Evolutionary conservation across 352 stramenopile species (phyloP).

Genomic region (Halophytophthora polymorphica): DNA sequence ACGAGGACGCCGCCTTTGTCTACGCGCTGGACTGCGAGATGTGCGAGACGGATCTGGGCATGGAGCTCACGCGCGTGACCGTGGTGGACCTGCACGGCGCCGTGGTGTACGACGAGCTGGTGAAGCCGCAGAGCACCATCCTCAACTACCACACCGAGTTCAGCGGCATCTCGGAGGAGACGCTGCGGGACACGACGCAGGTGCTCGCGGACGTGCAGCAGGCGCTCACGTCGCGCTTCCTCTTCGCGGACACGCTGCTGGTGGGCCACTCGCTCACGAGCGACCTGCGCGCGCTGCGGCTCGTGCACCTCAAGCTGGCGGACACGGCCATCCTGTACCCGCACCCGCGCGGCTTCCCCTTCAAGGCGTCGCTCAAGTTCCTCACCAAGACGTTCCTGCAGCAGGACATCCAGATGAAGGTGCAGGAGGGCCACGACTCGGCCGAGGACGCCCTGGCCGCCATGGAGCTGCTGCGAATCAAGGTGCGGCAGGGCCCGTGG

Average conservation of each 20-base stretch:
- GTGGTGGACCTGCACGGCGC: conserved; percentile 52
- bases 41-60: conserved; percentile 84
- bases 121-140: conserved; percentile 82
- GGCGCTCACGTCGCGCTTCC: conserved; percentile 45
- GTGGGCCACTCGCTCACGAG: conserved; percentile 87
- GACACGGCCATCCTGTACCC: conserved; percentile 85
- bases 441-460: conserved; percentile 78
- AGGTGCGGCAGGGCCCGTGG: conserved; percentile 58
- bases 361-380: conserved; percentile 79
- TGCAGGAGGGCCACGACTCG: conserved; percentile 73
- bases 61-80: conserved; percentile 81
- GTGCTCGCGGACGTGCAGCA: conserved; percentile 75
- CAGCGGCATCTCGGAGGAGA: conserved; percentile 84
- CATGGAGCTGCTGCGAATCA: conserved; percentile 75
- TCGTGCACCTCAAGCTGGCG: conserved; percentile 66
- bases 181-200: conserved; percentile 46
- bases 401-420: conserved; percentile 73
- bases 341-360: conserved; percentile 81
- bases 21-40: conserved; percentile 90
- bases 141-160: conserved; percentile 90
- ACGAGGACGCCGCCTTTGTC: conserved; percentile 23
- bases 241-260: conserved; percentile 76
- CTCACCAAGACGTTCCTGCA: conserved; percentile 80
- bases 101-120: conserved; percentile 81
- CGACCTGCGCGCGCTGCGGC: conserved; percentile 71